phyloP scores from a whole-genome alignment of 805 yeast genomes.

The Blastobotrys terrestris region DNA sequence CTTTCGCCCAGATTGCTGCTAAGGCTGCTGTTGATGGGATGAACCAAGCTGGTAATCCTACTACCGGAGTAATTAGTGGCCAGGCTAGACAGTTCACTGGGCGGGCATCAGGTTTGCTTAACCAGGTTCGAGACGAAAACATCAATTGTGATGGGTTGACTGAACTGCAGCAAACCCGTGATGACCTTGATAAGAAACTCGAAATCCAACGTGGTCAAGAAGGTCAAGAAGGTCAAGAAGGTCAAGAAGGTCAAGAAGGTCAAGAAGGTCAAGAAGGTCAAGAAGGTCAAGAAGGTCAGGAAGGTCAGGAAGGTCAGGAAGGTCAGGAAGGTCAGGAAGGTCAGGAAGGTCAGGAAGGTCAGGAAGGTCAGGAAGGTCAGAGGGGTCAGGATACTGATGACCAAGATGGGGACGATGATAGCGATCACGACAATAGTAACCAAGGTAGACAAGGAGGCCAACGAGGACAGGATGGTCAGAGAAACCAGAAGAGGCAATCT shows the following conservation, averaged over 20 bases:
- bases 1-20: conserved; percentile 2
- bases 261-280: neutral
- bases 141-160: neutral
- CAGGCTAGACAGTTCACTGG: neutral
- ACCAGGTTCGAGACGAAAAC: neutral
- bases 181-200: neutral
- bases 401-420: neutral
- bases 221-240: neutral
- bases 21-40: neutral
- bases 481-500: neutral
- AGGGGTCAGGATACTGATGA: neutral
- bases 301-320: neutral
- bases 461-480: neutral
- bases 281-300: neutral
- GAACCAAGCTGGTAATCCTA: neutral
- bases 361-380: neutral
- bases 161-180: neutral
- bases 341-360: neutral
- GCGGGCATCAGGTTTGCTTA: neutral
- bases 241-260: neutral
- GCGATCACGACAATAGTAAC: neutral
- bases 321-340: neutral
- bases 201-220: neutral
- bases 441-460: neutral
- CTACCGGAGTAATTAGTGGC: neutral